These are phyloP conservation scores for Tetragonia tetragonoides DNA, from an alignment of 148 eudicot genomes.

Conservation along the genomic window DNA sequence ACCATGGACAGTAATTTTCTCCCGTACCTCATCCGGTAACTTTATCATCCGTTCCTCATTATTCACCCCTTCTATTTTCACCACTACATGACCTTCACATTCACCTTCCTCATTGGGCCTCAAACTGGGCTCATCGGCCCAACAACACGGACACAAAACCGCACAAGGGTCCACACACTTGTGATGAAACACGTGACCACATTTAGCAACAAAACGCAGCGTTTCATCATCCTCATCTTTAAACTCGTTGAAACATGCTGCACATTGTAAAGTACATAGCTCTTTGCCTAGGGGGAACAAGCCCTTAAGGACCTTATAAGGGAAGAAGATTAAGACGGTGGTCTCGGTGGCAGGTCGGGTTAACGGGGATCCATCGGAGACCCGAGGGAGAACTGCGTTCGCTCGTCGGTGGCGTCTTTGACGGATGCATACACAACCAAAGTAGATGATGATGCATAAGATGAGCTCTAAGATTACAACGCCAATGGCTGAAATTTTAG, in stretches of 20 bases:
- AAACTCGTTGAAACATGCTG: slow-evolving; percentile 41
- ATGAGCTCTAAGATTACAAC: slow-evolving; percentile 17
- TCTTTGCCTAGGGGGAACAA: slow-evolving; percentile 34
- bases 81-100: not conserved
- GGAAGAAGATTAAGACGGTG: slow-evolving; percentile 23
- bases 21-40: slow-evolving; percentile 27
- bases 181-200: slow-evolving; percentile 49
- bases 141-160: slow-evolving; percentile 22
- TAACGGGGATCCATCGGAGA: not conserved
- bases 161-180: slow-evolving; percentile 37
- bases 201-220: slow-evolving; percentile 38
- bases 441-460: slow-evolving; percentile 18
- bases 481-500: slow-evolving; percentile 13
- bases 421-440: slow-evolving; percentile 23
- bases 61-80: slow-evolving; percentile 17
- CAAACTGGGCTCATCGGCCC: not conserved
- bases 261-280: slow-evolving; percentile 32
- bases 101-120: not conserved
- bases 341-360: not conserved
- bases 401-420: not conserved
- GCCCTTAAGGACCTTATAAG: slow-evolving; percentile 34
- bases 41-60: slow-evolving; percentile 22
- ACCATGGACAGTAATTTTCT: slow-evolving; percentile 12
- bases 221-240: slow-evolving; percentile 37
- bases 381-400: not conserved